Base-by-base conservation (phyloP, 2,329 filamentous ascomycete species). In the Aspergillus sp. region DNA sequence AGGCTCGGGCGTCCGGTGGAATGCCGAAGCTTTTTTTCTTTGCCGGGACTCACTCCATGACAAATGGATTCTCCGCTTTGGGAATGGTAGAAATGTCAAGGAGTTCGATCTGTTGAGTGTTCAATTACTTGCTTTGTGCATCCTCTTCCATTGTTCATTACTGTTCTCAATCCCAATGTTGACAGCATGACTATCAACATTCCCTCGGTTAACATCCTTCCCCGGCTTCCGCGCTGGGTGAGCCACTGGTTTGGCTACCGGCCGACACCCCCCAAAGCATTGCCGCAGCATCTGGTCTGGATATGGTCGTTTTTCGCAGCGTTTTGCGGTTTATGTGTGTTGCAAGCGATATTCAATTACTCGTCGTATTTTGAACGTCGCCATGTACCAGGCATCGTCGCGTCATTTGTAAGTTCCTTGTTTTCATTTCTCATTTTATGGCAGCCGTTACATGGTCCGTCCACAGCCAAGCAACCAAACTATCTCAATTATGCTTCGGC, bases 181-280 rank as follows among this genome's bases (percentile, higher is more conserved):
- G 15, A 15, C 20, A 39, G 5, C 19, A 39, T 39, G 37, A 1
- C 17, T 10, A 10, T 19, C 15, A 7, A 7, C 10, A 10, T 20
- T 20, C 37, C 15, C 25, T 12, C 25, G 9, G 25, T 30, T 39
- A 19, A 19, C 37, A 39, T 39, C 19, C 37, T 39, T 39, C 37
- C 37, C 37, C 59, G 60, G 43, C 54, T 62, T 6, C 60, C 60
- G 3, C 45, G 42, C 35, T 58, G 58, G 57, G 47, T 61, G 13
- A 60, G 58, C 39, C 59, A 59, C 53, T 62, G 60, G 60, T 51
- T 62, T 10, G 60, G 60, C 50, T 60, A 61, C 43, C 60, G 59
- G 2, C 23, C 57, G 17, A 53, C 52, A 12, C 19, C 55, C n/a
- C 52, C 54, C 4, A 55, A 54, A 41, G 59, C 60, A n/a, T 51